These are phyloP conservation scores for Peniophora sp. DNA, from an alignment of 1,284 basidiomycete genomes.

Conservation along the genomic window DNA sequence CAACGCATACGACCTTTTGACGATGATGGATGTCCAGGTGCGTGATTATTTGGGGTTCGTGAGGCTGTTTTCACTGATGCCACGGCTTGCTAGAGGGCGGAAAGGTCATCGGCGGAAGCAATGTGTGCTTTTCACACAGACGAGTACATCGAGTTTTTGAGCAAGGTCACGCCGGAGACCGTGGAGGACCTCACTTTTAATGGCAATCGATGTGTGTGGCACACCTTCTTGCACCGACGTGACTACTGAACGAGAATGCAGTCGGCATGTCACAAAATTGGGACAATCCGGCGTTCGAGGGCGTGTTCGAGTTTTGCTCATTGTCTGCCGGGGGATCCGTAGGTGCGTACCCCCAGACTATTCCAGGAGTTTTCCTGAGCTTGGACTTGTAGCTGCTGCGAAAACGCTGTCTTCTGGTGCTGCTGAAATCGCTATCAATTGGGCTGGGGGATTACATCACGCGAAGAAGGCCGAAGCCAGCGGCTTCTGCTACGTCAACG, in stretches of 20 bases:
- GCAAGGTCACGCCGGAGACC: constrained; percentile 84
- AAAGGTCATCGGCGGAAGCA: constrained; percentile 70
- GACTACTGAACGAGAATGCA: constrained; percentile 5
- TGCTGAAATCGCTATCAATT: constrained; percentile 93
- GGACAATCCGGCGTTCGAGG: constrained; percentile 96
- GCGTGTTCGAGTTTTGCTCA: constrained; percentile 94
- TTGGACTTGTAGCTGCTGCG: constrained; percentile 59
- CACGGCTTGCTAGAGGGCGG: constrained; percentile 60
- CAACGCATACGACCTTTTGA: constrained; percentile 83
- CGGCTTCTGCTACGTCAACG: constrained; percentile 97
- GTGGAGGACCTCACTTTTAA: constrained; percentile 78
- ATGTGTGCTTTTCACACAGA: constrained; percentile 98
- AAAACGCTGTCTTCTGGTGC: constrained; percentile 75
- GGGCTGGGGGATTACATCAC: constrained; percentile 97
- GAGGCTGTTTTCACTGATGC: neutral
- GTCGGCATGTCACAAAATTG: constrained; percentile 77
- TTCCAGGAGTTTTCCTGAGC: neutral
- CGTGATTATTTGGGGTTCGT: constrained; percentile 18
- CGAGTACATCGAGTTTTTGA: constrained; percentile 92
- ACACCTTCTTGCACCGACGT: neutral
- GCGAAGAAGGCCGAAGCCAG: constrained; percentile 96
- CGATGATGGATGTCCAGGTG: constrained; percentile 88
- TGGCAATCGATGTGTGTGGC: constrained; percentile 70
- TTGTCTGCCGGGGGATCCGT: constrained; percentile 95
- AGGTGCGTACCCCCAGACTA: constrained; percentile 31